phyloP scores from a whole-genome alignment of 2,329 filamentous ascomycete species.

The Cladophialophora yegresii region DNA sequence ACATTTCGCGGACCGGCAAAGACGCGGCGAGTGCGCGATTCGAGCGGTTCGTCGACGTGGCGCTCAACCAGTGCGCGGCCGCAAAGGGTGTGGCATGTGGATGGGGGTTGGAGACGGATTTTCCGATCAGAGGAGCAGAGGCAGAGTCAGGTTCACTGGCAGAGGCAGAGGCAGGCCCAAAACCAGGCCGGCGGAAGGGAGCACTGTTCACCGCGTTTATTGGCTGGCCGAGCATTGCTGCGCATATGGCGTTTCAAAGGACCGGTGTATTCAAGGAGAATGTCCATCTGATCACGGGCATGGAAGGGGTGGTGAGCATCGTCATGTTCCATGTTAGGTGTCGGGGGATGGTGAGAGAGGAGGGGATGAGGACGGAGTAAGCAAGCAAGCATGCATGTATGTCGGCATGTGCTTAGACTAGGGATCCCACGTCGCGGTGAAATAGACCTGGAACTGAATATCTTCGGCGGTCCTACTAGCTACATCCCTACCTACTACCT shows the following conservation, averaged over 20 bases:
- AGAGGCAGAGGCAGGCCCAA: background rate
- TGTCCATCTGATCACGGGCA: background rate
- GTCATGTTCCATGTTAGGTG: slow-evolving; percentile 1
- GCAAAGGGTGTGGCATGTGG: background rate
- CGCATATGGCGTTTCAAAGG: slow-evolving; percentile 1
- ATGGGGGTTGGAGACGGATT: slow-evolving; percentile 2
- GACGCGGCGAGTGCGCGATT: background rate
- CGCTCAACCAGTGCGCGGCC: background rate
- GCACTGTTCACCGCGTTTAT: background rate
- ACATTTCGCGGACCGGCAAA: background rate
- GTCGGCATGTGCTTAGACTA: background rate
- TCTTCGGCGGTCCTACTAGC: background rate
- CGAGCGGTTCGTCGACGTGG: background rate
- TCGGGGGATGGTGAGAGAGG: background rate
- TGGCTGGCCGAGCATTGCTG: background rate
- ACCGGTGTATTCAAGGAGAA: background rate
- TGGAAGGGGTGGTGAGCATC: background rate
- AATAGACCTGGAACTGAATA: background rate
- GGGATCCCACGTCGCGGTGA: background rate
- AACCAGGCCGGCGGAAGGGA: background rate
- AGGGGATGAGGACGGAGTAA: background rate
- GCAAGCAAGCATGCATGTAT: background rate
- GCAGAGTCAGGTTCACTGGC: background rate
- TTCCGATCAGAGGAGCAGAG: background rate
- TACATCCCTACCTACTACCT: too few relatives aligned